Base-by-base conservation (phyloP, 495 filamentous ascomycete species). In the Lepidopterella palustris region DNA sequence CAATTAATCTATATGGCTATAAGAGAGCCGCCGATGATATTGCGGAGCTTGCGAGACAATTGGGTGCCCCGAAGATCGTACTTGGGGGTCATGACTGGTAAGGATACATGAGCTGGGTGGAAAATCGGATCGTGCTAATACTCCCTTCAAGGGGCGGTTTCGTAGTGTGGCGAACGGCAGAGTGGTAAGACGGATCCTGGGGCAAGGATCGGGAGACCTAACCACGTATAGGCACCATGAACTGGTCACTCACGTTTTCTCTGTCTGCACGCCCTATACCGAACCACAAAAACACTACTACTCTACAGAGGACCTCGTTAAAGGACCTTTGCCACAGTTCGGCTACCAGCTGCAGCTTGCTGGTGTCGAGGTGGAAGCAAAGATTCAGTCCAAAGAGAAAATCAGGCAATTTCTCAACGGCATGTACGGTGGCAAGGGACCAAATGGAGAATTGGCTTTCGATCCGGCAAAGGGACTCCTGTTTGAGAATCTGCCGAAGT, bases 11-110 rank as follows among this genome's bases (percentile, higher is more conserved):
- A 31, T 95, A 92, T 73, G 81, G 80, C 10, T 77, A 81, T 70
- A 92, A 90, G 69, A 80, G 78, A 45, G 80, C 83, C 57, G 80
- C 87, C 21, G 79, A 84, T 42, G 88, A 92, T 67, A 81, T 95
- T 64, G 82, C 79, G 21, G 82, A 79, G 58, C 76, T 90, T 6
- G 81, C 85, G 4, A 65, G 70, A 3, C 78, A 84, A 21, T 73
- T 92, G 21, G 77, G 82, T 21, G 78, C 78, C 35, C 69, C 73
- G 9, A 75, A 71, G 8, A 83, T 89, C 61, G 84, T 95, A 26
- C 77, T 95, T 11, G 87, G 87, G 13, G 90, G 89, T 6, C 90
- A 96, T 70, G 90, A 96, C 71, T 96, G 91, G 92, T 89, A 84
- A 67, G 78, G n/a, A 10, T 11, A n/a, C n/a, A 11, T 24, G 4